Evolutionary conservation across 768 basidiomycete species (phyloP), one percentile per base, ranked within the genome.

Genomic region (Mycena vulgaris): DNA sequence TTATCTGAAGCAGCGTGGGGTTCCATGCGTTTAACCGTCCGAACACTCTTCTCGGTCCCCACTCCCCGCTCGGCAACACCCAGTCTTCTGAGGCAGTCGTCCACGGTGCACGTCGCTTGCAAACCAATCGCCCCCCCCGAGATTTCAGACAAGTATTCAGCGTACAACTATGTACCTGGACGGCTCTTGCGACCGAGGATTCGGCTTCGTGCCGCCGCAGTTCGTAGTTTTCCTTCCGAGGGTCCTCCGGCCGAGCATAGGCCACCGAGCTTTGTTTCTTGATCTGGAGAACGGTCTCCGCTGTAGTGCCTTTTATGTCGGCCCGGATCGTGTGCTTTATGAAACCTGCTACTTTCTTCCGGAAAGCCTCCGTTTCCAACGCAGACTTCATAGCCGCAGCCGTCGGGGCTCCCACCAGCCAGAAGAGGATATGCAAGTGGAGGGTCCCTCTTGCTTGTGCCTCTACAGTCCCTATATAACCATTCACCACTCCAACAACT

Each of bases 381-480:
- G 66, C 61, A 11, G 51, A 51, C 16, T 61, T 58, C 73, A 81
- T 78, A 3, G 75, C 68, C 0, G 59, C 21, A 0, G 77, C 23
- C 0, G 70, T 70, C 5, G 83, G 84, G 0, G 78, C 72, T 25
- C 79, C 71, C 14, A 73, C 30, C 2, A 85, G 57, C 84, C 83
- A 87, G 0, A 86, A 7, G 1, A 87, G 65, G 19, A 84, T 75
- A 65, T 86, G 85, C 0, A 82, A 59, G 70, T 85, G 86, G 3
- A 87, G 75, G 0, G 79, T 82, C 0, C 85, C 85, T 2, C 82
- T 71, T 0, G 82, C 83, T 72, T 88, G 87, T 0, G 81, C 76
- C 67, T 88, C 84, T 0, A 86, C 80, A 0, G 80, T 76, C 0
- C 81, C 84, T n/a, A 83, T 70, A 62, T 84, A 86, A 0, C 75